Evolutionary conservation across 1,284 basidiomycete genomes (phyloP), one percentile per base, ranked within the genome.

Genomic region (Vanrija sp.): DNA sequence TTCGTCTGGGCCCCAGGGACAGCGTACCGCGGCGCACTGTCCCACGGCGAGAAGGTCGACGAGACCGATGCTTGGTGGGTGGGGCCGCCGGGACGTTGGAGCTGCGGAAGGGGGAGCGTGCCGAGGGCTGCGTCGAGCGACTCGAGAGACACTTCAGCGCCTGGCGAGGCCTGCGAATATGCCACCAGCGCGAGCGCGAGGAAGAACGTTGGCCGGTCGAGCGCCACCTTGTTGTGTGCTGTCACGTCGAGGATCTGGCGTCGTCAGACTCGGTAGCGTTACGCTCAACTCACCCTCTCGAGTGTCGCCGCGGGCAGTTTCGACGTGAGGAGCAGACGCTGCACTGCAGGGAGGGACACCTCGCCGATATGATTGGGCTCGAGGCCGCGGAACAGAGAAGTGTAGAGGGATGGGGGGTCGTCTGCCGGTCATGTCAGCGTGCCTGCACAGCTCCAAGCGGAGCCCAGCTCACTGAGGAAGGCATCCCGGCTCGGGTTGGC

Each of bases 111-210:
- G 42, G 12, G 21, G 5, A 34, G 34, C 34, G 38, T n/a, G 51
- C 49, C 16, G 61, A 18, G 85, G 83, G 49, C 87, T 75, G 83
- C 82, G 16, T 89, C 87, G 21, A 93, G 88, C 69, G 85, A 85
- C 67, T 91, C 88, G 47, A 93, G 84, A 66, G 86, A 88, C 26
- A 65, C 45, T 8, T 68, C 69, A 9, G 38, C 19, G 7, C 55
- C 47, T 38, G 29, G 57, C 26, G 44, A 60, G 15, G 61, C 59
- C 60, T 65, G 91, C n/a, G 89, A 89, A 19, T 92, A 78, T 6
- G 89, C 89, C 51, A 89, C 88, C 15, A 95, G 80, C 10, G 89
- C 90, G 18, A 95, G 75, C 15, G 91, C 87, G 26, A 91, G 87
- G 72, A 89, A 93, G 78, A 93, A 91, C 68, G 94, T 91, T 25